A percentile compares a stretch with the other conserved stretches of the same genome.
These are phyloP conservation scores for Heterobasidion irregulare DNA, from an alignment of 1,284 basidiomycete genomes.

Conservation along the genomic window DNA sequence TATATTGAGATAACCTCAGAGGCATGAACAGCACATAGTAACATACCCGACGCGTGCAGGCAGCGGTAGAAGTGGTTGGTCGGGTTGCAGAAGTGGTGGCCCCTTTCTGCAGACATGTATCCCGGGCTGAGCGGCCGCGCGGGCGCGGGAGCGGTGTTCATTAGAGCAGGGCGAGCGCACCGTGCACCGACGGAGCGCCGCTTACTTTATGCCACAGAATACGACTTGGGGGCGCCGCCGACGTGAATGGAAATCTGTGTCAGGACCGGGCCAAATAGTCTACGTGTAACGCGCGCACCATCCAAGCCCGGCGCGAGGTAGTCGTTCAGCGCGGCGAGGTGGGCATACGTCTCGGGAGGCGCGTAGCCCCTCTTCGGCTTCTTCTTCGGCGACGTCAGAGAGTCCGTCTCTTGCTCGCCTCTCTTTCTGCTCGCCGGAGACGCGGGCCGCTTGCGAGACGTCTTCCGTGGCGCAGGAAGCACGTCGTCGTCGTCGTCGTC, in stretches of 20 bases:
- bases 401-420: background rate
- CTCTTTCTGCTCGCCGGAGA: background rate
- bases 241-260: background rate
- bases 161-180: background rate
- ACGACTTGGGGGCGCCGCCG: constrained; percentile 31
- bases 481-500: background rate
- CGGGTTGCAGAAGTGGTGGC: constrained; percentile 47
- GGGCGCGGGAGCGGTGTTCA: background rate
- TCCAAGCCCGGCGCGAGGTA: constrained; percentile 33
- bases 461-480: background rate
- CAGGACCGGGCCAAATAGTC: no score
- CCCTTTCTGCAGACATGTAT: constrained; percentile 31
- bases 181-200: background rate
- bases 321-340: constrained; percentile 34
- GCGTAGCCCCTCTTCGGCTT: constrained; percentile 31
- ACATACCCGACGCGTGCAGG: constrained; percentile 24
- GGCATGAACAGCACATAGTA: no score
- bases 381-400: background rate
- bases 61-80: constrained; percentile 42
- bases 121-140: constrained; percentile 20
- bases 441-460: background rate
- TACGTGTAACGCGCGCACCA: constrained; percentile 21
- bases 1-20: no score
- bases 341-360: constrained; percentile 35
- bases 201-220: constrained; percentile 63